A percentile compares a stretch with the other conserved stretches of the same genome.
These are phyloP conservation scores for Eucalyptus globulus DNA, from an alignment of 345 rosid species.

Conservation along the genomic window DNA sequence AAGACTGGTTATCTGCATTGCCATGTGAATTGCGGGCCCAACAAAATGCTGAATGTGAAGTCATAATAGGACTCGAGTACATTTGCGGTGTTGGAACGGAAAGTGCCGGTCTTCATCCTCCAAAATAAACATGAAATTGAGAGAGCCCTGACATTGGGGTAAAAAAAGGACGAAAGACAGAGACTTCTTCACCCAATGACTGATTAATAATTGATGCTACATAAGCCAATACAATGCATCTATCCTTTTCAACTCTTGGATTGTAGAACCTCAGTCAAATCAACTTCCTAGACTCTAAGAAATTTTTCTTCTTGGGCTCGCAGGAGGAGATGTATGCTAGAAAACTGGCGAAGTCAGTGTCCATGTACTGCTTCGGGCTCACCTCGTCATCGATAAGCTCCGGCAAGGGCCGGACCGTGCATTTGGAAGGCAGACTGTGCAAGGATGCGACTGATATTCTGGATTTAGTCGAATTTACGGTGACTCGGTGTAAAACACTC, in stretches of 20 bases:
- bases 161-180: not conserved
- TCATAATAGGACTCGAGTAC: not conserved
- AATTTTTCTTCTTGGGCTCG: conserved; percentile 69
- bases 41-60: not conserved
- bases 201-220: not conserved
- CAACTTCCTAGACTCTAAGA: conserved; percentile 65
- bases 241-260: not conserved
- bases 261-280: not conserved
- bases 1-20: not conserved
- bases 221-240: not conserved
- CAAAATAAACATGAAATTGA: not conserved
- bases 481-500: conserved; percentile 75
- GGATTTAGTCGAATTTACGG: conserved; percentile 37
- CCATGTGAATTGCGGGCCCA: not conserved
- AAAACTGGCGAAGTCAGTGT: conserved; percentile 59
- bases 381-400: conserved; percentile 20
- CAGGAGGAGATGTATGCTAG: conserved; percentile 49
- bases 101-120: not conserved
- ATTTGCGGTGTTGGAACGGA: not conserved
- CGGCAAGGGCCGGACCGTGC: conserved; percentile 30
- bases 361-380: conserved; percentile 47
- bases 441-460: conserved; percentile 76
- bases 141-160: not conserved
- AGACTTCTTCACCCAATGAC: not conserved
- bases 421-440: conserved; percentile 41